These are phyloP conservation scores for Podospora fimiseda DNA, from an alignment of 495 filamentous ascomycete genomes.

Conservation along the genomic window DNA sequence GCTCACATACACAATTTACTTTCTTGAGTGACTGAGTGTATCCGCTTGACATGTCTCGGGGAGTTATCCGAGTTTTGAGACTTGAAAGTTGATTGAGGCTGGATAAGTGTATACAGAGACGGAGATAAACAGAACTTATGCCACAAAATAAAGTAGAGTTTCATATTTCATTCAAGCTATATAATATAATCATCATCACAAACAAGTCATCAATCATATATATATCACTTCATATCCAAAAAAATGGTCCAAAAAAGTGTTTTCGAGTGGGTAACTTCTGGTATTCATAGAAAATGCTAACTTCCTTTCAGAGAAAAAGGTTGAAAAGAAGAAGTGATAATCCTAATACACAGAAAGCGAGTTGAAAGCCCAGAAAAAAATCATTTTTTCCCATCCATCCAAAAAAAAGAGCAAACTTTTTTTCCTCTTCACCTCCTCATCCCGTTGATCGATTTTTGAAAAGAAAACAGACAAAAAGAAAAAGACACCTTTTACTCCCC, in stretches of 20 bases:
- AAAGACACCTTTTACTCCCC: not conserved
- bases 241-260: not conserved
- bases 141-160: too few species aligned
- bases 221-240: too few species aligned
- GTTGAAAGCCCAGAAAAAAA: slow-evolving; percentile 27
- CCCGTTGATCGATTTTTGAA: slow-evolving; percentile 11
- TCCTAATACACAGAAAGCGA: slow-evolving; percentile 51
- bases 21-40: too few species aligned
- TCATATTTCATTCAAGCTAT: too few species aligned
- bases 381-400: slow-evolving; percentile 3
- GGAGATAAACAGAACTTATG: too few species aligned
- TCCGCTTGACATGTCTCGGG: too few species aligned
- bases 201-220: too few species aligned
- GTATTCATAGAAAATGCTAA: slow-evolving; percentile 46
- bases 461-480: too few species aligned
- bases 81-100: too few species aligned
- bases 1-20: too few species aligned
- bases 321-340: slow-evolving; percentile 22
- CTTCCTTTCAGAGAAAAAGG: slow-evolving; percentile 25
- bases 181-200: not conserved
- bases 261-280: slow-evolving; percentile 51
- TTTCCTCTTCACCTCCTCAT: not conserved
- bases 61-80: too few species aligned
- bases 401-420: slow-evolving; percentile 5
- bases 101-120: too few species aligned